Base-by-base conservation (phyloP, 306 rosid genomes). In the Pterocarpus santalinus region DNA sequence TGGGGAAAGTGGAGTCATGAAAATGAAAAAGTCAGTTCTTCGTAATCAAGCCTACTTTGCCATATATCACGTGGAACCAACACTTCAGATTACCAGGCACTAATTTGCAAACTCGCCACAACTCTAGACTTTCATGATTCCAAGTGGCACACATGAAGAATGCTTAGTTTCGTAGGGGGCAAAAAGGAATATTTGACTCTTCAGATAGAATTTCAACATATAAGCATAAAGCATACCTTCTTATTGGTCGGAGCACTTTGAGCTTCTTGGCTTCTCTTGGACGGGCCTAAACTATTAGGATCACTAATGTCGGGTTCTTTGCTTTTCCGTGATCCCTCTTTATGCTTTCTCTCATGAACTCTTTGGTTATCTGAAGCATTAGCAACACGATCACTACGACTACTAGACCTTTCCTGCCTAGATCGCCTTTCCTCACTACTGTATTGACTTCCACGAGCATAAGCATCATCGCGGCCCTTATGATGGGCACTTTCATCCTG, bases 251-350 rank as follows among this genome's bases (percentile, higher is more conserved):
- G 87, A 80, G 84, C 90, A 84, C 90, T 89, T 70, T 84, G 91
- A 86, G 86, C 89, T 78, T 91, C 97, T 83, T 88, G 92, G 83
- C 72, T 89, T 88, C 90, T 92, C 90, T 81, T 93, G 78, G 94
- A 85, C 85, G 86, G 66, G 73, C 84, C 88, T 72, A 84, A 73
- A 47, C 77, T 82, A 72, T 73, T 83, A 85, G 82, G 85, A 78
- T 90, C 90, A 72, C 86, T 82, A 86, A 69, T 78, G 69, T 83
- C 94, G 38, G 88, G 80, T 85, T 94, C 98, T 83, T 89, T 95
- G 86, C 80, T 91, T 86, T 90, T 96, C 89, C 88, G 87, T 57
- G 88, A 69, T 67, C 84, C 92, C 74, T 96, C 98, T 81, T 84
- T 93, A 81, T 86, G 90, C 80, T 84, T 92, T 82, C 87, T 92